phyloP scores from a whole-genome alignment of 2,329 filamentous ascomycete species.

The Bipolaris cookei region DNA sequence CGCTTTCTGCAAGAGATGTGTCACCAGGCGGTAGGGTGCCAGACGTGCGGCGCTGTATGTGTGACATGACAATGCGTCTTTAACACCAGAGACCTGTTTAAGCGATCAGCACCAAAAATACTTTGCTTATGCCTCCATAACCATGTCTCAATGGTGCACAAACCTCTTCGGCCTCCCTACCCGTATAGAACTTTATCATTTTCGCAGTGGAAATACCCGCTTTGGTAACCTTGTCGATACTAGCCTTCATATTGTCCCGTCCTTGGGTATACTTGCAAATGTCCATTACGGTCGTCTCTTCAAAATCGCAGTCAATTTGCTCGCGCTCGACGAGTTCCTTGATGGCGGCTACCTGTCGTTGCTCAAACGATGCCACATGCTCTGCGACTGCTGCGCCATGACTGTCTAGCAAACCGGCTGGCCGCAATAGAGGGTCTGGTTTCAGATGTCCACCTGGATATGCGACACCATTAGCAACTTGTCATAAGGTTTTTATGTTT shows the following conservation, averaged over 20 bases:
- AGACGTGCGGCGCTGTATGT: conserved; percentile 20
- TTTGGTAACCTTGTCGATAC: conserved; percentile 6
- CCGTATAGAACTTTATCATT: conserved; percentile 8
- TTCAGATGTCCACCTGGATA: conserved; percentile 18
- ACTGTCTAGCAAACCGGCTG: conserved; percentile 15
- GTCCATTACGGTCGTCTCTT: conserved; percentile 19
- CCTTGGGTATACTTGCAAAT: conserved; percentile 12
- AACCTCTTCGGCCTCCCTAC: conserved; percentile 18
- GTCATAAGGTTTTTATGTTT: not conserved
- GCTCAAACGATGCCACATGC: conserved; percentile 22
- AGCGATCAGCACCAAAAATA: not conserved
- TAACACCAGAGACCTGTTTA: conserved; percentile 15
- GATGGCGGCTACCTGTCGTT: conserved; percentile 15
- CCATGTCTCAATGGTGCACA: not conserved
- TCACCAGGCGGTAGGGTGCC: conserved; percentile 17
- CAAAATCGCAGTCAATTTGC: conserved; percentile 19
- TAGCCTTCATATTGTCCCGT: conserved; percentile 13
- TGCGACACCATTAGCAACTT: not conserved
- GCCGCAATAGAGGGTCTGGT: conserved; percentile 48
- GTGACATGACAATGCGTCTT: conserved; percentile 18
- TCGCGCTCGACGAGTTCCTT: conserved; percentile 18
- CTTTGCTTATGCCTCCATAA: not conserved
- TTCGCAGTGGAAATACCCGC: conserved; percentile 16
- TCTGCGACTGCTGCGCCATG: conserved; percentile 19
- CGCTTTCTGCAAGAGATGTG: conserved; percentile 15